phyloP scores from a whole-genome alignment of 768 basidiomycete genomes.

The Kwoniella sp. region DNA sequence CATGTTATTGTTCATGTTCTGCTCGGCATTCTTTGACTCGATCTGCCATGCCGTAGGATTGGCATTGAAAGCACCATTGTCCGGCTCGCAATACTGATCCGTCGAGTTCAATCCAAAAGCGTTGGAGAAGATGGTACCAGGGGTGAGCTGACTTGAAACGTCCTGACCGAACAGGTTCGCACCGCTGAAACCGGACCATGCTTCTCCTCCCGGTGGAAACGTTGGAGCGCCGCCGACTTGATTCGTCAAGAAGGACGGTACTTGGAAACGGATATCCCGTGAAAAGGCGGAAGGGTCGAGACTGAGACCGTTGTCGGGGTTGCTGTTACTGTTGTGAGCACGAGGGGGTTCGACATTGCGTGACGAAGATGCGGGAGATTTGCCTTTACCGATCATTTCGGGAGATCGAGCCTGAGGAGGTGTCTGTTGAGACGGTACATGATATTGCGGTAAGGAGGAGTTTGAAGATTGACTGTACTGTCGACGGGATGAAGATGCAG shows the following conservation, averaged over 20 bases:
- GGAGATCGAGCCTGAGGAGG: slow-evolving; percentile 16
- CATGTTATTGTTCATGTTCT: slow-evolving; percentile 5
- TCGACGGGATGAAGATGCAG: slow-evolving; percentile 14
- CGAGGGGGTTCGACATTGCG: neutral
- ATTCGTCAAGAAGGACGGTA: slow-evolving; percentile 43
- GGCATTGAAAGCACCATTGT: no score
- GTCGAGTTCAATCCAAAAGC: slow-evolving; percentile 23
- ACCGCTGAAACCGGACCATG: slow-evolving; percentile 50
- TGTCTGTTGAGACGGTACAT: slow-evolving; percentile 22
- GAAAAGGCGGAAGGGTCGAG: slow-evolving; percentile 55
- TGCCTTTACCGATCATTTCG: slow-evolving; percentile 17
- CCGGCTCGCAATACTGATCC: slow-evolving; percentile 22
- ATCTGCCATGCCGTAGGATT: slow-evolving; percentile 9
- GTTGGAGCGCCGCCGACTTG: slow-evolving; percentile 42
- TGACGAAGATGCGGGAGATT: slow-evolving; percentile 18
- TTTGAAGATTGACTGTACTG: slow-evolving; percentile 20
- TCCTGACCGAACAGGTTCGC: slow-evolving; percentile 29
- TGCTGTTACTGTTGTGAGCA: slow-evolving; percentile 8
- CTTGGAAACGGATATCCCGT: slow-evolving; percentile 50
- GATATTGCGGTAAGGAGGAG: slow-evolving; percentile 11
- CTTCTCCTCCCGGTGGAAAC: slow-evolving; percentile 54
- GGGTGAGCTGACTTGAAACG: slow-evolving; percentile 29
- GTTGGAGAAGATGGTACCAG: slow-evolving; percentile 38
- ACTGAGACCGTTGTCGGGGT: slow-evolving; percentile 31
- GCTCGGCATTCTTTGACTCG: neutral